Base-by-base conservation (phyloP, 164 flowering plant species). In the Vitis amurensis region DNA sequence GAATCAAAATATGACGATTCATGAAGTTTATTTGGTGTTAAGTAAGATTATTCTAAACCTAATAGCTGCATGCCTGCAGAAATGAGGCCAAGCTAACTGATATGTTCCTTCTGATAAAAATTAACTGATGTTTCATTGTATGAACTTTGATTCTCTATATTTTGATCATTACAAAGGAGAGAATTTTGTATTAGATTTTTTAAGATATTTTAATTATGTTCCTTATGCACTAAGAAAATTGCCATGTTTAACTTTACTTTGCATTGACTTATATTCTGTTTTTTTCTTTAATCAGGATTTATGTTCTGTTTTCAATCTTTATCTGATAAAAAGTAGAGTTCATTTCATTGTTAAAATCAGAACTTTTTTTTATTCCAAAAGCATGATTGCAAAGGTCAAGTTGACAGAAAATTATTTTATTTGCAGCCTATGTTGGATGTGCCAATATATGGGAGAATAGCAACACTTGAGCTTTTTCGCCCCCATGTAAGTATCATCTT, bases 361-460 rank as follows among this genome's bases (percentile, higher is more conserved):
- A 53, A 53, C n/a, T 53, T 14, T 53, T 14, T 53, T 13, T n/a
- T 13, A 8, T 63, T 14, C 37, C 4, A 63, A 52, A 29, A 51
- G 7, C 6, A 12, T 37, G 44, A 37, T 37, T 37, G 44, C 4
- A 37, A 37, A 37, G 44, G 44, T 37, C 44, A 37, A 37, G 44
- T 37, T 37, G 44, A 37, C 44, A 37, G 44, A 37, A 37, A 37
- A 37, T 37, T 37, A 37, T 10, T 67, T 67, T 37, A 50, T 49
- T 8, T 82, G 79, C 90, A 95, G 99, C 89, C 99, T 65, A 87
- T 93, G 92, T 66, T 95, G 83, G 99, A 95, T 83, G 97, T 93
- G 63, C 99, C 99, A 47, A 88, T 95, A 69, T 95, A 95, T 78
- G 98, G 99, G 77, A 89, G 99, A 85, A 95, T 95, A 75, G 98